Base-by-base conservation (phyloP, 768 basidiomycete genomes). In the Collybiopsis luxurians region DNA sequence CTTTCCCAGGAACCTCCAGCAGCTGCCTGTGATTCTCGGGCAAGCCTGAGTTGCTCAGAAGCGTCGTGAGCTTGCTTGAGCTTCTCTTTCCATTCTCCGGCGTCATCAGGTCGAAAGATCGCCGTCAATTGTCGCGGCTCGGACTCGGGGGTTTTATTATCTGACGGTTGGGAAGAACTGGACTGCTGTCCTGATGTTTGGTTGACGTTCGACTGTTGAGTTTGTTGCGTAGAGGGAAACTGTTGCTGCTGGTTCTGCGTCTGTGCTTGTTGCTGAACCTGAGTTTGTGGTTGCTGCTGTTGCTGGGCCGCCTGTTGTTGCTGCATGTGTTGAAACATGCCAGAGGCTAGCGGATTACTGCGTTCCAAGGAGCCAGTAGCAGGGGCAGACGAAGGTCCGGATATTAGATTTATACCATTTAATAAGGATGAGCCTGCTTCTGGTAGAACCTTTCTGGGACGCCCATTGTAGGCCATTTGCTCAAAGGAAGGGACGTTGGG, bases 101-200 rank as follows among this genome's bases (percentile, higher is more conserved):
- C 84, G 57, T 88, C 89, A 61, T 95, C 92, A 1, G 94, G 91
- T 53, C 90, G 79, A 73, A 93, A 96, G 56, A 96, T 94, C 11
- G 90, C 84, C 19, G 88, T 90, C n/a, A 82, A 69, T 56, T 80
- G 79, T 38, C 83, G 76, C 39, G 75, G 75, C 59, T 85, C 82
- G 5, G 69, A 64, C 26, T 82, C 79, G 3, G 62, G 64, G 27
- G 83, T 82, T 57, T 71, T 78, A 39, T 83, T 79, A 61, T 75
- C 76, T 52, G 75, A 75, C 4, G 60, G 54, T 44, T 69, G 69
- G 23, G 65, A 42, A 28, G n/a, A 42, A 4, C 30, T 28, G 40
- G 38, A 26, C 24, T 13, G 31, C 44, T 62, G 61, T n/a, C 60
- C 61, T 24, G 66, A 59, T 27, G 70, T 67, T n/a, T 71, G 62